Percentiles rank a stretch among this genome's conserved stretches.
These are phyloP conservation scores for Ramaria rubella DNA, from an alignment of 768 basidiomycete species.

Conservation along the genomic window DNA sequence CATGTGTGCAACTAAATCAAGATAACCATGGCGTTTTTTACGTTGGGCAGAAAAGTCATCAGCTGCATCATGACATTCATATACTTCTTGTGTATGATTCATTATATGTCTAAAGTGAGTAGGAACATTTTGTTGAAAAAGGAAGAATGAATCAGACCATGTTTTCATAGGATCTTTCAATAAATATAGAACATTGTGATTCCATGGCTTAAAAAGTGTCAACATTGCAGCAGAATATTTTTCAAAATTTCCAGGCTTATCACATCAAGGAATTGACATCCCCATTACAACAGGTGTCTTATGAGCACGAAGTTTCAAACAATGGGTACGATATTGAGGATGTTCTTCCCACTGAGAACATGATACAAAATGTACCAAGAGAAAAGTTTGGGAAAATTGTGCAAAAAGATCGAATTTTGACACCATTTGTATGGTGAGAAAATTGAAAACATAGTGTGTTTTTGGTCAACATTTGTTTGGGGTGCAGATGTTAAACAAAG, in stretches of 20 bases:
- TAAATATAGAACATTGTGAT: background rate
- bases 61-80: background rate
- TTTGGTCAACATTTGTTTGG: too few relatives aligned
- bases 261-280: background rate
- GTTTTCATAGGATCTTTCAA: background rate
- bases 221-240: background rate
- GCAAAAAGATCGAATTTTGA: too few relatives aligned
- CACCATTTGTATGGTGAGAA: too few relatives aligned
- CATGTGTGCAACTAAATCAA: background rate
- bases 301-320: background rate
- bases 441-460: too few relatives aligned
- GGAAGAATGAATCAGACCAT: background rate
- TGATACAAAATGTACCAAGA: too few relatives aligned
- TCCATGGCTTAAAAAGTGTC: slow-evolving; percentile 3
- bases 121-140: background rate
- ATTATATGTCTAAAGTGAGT: background rate
- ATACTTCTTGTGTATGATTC: background rate
- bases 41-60: background rate
- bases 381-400: too few relatives aligned
- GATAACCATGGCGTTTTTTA: too few relatives aligned
- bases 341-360: too few relatives aligned
- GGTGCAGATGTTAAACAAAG: too few relatives aligned
- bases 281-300: background rate
- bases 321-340: background rate
- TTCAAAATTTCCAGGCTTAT: background rate